Conservation (phyloP, 768 basidiomycete genomes). For the Boletus sp. region DNA sequence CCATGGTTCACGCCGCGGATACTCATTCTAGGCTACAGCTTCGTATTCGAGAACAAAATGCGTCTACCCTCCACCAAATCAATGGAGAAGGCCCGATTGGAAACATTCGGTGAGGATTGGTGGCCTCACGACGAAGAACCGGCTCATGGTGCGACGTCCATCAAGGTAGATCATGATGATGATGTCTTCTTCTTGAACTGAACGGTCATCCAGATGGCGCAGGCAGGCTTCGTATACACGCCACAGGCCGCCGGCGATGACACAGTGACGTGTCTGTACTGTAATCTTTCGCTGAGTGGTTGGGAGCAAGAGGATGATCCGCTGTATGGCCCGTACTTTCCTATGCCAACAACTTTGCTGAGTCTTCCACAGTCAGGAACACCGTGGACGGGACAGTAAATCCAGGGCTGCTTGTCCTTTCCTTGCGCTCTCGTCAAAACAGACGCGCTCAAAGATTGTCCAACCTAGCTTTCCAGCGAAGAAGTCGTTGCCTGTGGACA, state of each 20-base stretch:
- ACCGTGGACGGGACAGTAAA: conserved; percentile 61
- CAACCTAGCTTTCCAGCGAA: neutral
- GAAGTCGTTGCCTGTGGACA: neutral
- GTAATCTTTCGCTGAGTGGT: conserved; percentile 71
- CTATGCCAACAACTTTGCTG: neutral
- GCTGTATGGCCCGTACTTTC: conserved; percentile 48
- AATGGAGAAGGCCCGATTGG: conserved; percentile 71
- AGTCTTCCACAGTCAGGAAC: conserved; percentile 56
- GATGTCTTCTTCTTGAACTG: neutral
- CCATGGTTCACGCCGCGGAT: neutral
- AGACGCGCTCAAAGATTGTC: conserved; percentile 10
- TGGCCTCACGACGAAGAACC: conserved; percentile 69
- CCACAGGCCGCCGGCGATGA: conserved; percentile 71
- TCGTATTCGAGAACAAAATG: conserved; percentile 50
- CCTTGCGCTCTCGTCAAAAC: conserved; percentile 35
- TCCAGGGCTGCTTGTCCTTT: conserved; percentile 42
- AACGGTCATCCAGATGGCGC: conserved; percentile 56
- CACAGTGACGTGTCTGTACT: conserved; percentile 82
- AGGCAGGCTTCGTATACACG: conserved; percentile 82
- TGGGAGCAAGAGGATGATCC: conserved; percentile 91
- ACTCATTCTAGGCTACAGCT: conserved; percentile 39
- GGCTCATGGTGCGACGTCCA: conserved; percentile 67
- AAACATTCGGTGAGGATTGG: conserved; percentile 68
- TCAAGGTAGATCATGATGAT: conserved; percentile 45
- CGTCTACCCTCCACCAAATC: conserved; percentile 63